Base-by-base conservation (phyloP, 805 yeast genomes). In the Debaryomyces tyrocola region DNA sequence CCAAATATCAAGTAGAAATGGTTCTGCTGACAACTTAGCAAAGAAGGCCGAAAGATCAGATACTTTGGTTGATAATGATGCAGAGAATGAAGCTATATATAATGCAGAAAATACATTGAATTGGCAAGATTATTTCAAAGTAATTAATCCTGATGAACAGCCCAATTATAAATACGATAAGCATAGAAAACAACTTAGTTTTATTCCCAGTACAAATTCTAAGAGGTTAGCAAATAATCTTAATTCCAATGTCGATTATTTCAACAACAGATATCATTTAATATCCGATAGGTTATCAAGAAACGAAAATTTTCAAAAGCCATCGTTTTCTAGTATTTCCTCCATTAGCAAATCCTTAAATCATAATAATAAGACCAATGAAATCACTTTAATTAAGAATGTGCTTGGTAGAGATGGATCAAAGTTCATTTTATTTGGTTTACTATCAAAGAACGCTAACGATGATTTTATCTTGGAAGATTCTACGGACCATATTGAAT, bases 401-500 rank as follows among this genome's bases (percentile, higher is more conserved):
- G 69, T 94, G 48, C 63, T 94, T 24, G 99, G 99, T 27, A 71
- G 96, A 45, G 87, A 86, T 56, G 92, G 92, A 4, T 74, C 79
- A 44, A 75, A 80, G 46, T 94, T 94, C 59, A 69, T 87, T 6
- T 60, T 94, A 2, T 82, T 91, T 57, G 99, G 99, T 0, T 69
- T 90, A 47, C 64, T 94, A 9, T 74, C 84, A 2, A 74, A 75
- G 47, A 82, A 83, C 44, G 70, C 80, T 9, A 79, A 76, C 43
- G 96, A 92, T 1, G 70, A 77, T n/a, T 85, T 81, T 79, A 79
- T 80, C 40, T 61, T 95, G 24, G 96, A 90, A 58, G 99, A 94
- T 62, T 78, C 84, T 4, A 79, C 90, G 1, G 96, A 90, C 48
- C 66, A 75, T 37, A 83, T 92, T 9, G 84, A 80, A 53, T 67